phyloP scores from a whole-genome alignment of 2,329 filamentous ascomycete species.

The Penicillium griseofulvum region DNA sequence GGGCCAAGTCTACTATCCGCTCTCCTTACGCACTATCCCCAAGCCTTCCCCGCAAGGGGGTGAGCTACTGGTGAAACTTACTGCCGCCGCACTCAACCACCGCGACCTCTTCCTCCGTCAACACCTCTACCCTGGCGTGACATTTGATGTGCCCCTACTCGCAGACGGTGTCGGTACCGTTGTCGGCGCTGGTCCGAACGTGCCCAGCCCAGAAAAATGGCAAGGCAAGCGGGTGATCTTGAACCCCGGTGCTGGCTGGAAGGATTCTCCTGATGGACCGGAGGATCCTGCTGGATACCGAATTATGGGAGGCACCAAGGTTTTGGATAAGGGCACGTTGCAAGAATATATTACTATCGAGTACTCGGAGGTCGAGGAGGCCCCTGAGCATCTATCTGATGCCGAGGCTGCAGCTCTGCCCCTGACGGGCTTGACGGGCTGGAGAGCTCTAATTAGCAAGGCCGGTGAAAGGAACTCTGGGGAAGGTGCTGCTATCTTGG shows the following conservation, averaged over 20 bases:
- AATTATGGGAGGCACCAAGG: conserved; percentile 57
- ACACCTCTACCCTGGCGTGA: conserved; percentile 82
- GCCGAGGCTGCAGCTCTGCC: conserved; percentile 81
- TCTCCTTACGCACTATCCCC: conserved; percentile 58
- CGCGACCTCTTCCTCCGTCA: conserved; percentile 93
- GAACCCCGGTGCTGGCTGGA: conserved; percentile 77
- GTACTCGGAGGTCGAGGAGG: conserved; percentile 70
- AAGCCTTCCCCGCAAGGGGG: conserved; percentile 61
- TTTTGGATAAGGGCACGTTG: conserved; percentile 66
- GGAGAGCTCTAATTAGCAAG: conserved; percentile 82
- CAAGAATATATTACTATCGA: conserved; percentile 70
- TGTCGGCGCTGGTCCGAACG: conserved; percentile 57
- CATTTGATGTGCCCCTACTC: conserved; percentile 74
- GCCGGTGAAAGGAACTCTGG: conserved; percentile 55
- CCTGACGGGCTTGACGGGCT: conserved; percentile 80
- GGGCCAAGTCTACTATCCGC: conserved; percentile 70
- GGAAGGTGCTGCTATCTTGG: conserved; percentile 68
- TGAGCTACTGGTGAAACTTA: conserved; percentile 72
- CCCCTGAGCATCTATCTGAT: conserved; percentile 68
- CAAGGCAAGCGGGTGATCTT: conserved; percentile 70
- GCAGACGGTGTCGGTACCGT: conserved; percentile 81
- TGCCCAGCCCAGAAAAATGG: conserved; percentile 53
- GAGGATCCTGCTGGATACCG: conserved; percentile 55
- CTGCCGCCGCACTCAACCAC: conserved; percentile 85
- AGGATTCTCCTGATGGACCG: conserved; percentile 66